A percentile compares a stretch with the other conserved stretches of the same genome.
Evolutionary conservation across 192 early-diverging fungal genomes (phyloP).

Genomic region (Piromyces finnis): DNA sequence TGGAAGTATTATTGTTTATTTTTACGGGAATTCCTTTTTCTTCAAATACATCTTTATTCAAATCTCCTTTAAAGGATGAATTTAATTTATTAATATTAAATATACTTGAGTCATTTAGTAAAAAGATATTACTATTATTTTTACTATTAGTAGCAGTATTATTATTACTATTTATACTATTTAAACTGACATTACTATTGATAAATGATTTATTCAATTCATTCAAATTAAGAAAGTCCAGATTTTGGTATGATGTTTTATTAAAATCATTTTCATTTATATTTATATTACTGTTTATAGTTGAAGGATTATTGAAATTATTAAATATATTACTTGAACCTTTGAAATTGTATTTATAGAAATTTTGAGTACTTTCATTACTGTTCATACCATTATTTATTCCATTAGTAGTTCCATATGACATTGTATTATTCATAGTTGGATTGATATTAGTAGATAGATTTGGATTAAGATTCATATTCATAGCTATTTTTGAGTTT

Average conservation of each 20-base stretch:
- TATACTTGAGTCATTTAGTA: neutral
- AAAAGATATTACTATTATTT: neutral
- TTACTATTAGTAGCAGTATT: neutral
- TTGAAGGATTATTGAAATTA: neutral
- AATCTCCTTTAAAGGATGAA: neutral
- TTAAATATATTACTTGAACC: neutral
- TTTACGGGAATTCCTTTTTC: neutral
- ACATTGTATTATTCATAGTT: neutral
- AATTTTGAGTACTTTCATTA: neutral
- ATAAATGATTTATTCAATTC: neutral
- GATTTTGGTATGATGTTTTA: neutral
- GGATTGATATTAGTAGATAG: neutral
- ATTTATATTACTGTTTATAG: neutral
- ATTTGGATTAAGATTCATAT: neutral
- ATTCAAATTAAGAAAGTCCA: neutral
- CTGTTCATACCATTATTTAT: neutral
- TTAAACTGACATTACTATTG: neutral
- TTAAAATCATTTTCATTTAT: neutral
- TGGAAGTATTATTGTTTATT: neutral
- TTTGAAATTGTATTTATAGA: neutral
- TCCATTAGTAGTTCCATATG: neutral
- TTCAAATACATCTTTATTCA: neutral
- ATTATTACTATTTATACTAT: neutral
- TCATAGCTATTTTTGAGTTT: neutral
- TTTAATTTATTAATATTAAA: neutral